phyloP scores from a whole-genome alignment of 1,284 basidiomycete species.

The Ustilago bromivora region DNA sequence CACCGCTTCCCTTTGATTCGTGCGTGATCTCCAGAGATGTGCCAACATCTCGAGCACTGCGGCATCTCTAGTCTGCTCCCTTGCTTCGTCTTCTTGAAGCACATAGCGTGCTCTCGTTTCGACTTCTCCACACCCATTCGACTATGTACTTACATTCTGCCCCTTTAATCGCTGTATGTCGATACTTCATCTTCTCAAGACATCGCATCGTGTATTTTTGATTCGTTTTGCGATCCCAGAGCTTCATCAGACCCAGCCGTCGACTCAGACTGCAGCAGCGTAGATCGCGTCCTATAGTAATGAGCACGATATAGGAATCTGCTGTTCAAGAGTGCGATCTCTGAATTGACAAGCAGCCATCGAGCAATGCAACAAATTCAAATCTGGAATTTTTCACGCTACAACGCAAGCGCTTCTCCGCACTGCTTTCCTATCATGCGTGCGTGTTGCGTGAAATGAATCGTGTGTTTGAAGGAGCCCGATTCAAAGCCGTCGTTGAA shows the following conservation, averaged over 20 bases:
- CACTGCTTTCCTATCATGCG: neutral
- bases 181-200: neutral
- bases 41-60: neutral
- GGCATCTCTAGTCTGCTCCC: neutral
- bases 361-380: conserved; percentile 8
- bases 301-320: neutral
- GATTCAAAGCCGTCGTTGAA: neutral
- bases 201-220: neutral
- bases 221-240: too few species aligned
- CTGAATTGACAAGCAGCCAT: neutral
- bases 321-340: neutral
- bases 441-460: neutral
- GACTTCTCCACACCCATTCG: neutral
- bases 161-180: neutral
- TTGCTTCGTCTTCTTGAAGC: neutral
- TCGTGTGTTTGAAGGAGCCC: neutral
- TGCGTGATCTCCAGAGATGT: too few species aligned
- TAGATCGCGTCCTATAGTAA: neutral
- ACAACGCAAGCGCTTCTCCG: conserved; percentile 3
- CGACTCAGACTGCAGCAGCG: neutral
- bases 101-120: neutral
- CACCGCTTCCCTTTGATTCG: neutral
- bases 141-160: conserved; percentile 1
- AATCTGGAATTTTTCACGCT: conserved; percentile 12
- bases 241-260: too few species aligned